Evolutionary conservation across 495 filamentous ascomycete species (phyloP).

Genomic region (Aspergillus biplanus): DNA sequence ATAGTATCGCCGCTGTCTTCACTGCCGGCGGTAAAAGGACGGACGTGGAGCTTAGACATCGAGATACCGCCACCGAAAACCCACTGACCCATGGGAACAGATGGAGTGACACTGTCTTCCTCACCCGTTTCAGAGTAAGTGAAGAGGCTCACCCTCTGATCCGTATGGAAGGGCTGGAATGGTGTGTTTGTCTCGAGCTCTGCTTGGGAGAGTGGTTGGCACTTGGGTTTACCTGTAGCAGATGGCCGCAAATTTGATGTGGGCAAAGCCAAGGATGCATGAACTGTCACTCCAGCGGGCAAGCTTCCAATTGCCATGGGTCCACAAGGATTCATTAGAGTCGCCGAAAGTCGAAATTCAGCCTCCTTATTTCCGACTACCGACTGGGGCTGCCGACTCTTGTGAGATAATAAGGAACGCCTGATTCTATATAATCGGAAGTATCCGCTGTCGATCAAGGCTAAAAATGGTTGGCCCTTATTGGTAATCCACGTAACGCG

Average conservation of each 20-base stretch:
- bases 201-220: constrained; percentile 71
- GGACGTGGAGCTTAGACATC: constrained; percentile 64
- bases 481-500: constrained; percentile 47
- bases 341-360: constrained; percentile 66
- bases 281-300: constrained; percentile 33
- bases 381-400: constrained; percentile 52
- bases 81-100: constrained; percentile 55
- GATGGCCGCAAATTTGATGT: constrained; percentile 37
- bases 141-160: constrained; percentile 73
- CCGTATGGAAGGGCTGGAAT: constrained; percentile 90
- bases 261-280: constrained; percentile 40
- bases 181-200: constrained; percentile 93
- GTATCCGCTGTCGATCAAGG: constrained; percentile 40
- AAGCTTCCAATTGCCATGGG: constrained; percentile 38
- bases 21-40: constrained; percentile 46
- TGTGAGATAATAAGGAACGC: constrained; percentile 43
- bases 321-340: constrained; percentile 39
- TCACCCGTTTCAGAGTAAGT: constrained; percentile 50
- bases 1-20: constrained; percentile 60
- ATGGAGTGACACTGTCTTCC: constrained; percentile 22
- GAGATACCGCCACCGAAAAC: constrained; percentile 70
- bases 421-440: constrained; percentile 72
- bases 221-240: constrained; percentile 35
- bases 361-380: constrained; percentile 60
- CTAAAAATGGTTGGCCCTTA: constrained; percentile 43